Evolutionary conservation across 495 filamentous ascomycete species (phyloP), one percentile per base, ranked within the genome.

Genomic region (Trichoderma orchidacearum): DNA sequence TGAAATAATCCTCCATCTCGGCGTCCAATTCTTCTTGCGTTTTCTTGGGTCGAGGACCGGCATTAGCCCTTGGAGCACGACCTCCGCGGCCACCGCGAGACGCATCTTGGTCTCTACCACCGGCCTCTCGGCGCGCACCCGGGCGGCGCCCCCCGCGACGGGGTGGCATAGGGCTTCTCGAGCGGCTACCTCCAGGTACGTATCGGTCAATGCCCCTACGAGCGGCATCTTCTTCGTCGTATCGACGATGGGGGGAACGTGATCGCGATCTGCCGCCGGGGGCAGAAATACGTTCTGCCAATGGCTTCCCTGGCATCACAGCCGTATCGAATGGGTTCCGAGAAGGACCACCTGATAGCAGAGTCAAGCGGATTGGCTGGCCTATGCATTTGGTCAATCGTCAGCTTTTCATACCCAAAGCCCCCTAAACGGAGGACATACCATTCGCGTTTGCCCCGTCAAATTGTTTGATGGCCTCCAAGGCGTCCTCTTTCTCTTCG

Each of bases 1-100:
- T 55, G 75, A 87, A 97, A 70, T 97, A 97, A 64, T 95, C 89
- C 31, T 83, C 90, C 92, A 97, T 97, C 73, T 97, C 92, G 32
- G 86, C 85, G 64, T 97, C 92, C 35, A 97, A 74, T 64, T 97
- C 87, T 62, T 94, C 88, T 53, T 90, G 86, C 5, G 91, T 96
- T 80, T 95, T 96, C 66, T 81, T 85, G 2, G 85, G 85, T 53
- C 92, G 78, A 27, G 69, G 74, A 41, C 82, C 81, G n/a, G 29
- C 70, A 11, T 48, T 48, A 1, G 41, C 27, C 27, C 41, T 18
- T 25, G 18, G 21, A 48, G 41, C 41, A 48, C 41, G 41, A 17
- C 30, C 58, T 4, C 67, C 68, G 11, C 41, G 41, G 15, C 68
- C 63, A 3, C 72, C 64, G 12, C 69, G 65, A 45, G 65, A 63